phyloP scores from a whole-genome alignment of 805 yeast species.

The Starmerella davenportii region DNA sequence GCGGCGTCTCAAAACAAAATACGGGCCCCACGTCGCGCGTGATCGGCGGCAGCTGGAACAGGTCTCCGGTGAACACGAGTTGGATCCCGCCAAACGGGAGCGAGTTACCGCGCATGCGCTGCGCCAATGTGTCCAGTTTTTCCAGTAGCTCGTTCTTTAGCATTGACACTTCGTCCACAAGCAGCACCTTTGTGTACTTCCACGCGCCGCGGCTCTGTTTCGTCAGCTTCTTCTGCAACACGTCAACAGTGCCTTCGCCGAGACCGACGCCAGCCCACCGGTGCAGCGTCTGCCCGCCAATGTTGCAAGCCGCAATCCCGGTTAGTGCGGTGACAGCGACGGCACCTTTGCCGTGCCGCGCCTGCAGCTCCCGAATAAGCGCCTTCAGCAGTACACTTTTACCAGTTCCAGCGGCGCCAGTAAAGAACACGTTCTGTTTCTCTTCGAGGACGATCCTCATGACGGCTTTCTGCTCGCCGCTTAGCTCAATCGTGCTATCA shows the following conservation, averaged over 20 bases:
- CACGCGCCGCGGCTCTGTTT: conserved; percentile 35
- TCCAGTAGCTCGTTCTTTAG: conserved; percentile 62
- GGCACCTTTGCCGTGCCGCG: conserved; percentile 27
- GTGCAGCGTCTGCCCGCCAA: conserved; percentile 81
- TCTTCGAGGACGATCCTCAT: conserved; percentile 48
- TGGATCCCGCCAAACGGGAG: conserved; percentile 91
- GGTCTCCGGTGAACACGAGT: conserved; percentile 80
- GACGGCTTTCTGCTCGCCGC: conserved; percentile 37
- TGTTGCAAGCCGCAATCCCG: conserved; percentile 86
- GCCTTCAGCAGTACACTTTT: conserved; percentile 71
- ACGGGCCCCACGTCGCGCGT: conserved; percentile 20
- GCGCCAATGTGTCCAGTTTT: conserved; percentile 55
- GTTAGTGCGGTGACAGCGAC: conserved; percentile 76
- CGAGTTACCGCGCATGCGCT: conserved; percentile 29
- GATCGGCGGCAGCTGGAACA: conserved; percentile 90
- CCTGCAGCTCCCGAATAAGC: conserved; percentile 37
- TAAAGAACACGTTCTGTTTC: conserved; percentile 52
- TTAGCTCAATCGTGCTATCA: conserved; percentile 16
- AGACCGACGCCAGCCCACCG: conserved; percentile 74
- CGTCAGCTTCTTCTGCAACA: conserved; percentile 31
- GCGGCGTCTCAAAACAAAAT: conserved; percentile 58
- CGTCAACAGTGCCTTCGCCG: conserved; percentile 36
- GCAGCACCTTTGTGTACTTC: conserved; percentile 49
- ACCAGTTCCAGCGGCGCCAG: conserved; percentile 98
- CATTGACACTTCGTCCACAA: conserved; percentile 92